phyloP scores from a whole-genome alignment of 805 yeast species.

The Saturnispora besseyi region DNA sequence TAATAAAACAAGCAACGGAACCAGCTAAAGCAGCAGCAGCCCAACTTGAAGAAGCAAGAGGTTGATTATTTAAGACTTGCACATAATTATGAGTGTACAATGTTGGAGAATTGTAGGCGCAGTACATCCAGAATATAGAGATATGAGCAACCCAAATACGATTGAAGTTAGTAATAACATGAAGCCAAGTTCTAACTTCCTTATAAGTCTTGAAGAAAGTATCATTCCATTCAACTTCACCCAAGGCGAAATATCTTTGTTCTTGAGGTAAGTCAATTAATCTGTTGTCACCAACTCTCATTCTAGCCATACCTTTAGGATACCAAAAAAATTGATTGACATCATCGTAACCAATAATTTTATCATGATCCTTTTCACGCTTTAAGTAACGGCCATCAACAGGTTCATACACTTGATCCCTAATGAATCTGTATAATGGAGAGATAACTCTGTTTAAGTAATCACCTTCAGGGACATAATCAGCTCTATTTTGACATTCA shows the following conservation, averaged over 20 bases:
- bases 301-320: conserved; percentile 96
- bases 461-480: conserved; percentile 84
- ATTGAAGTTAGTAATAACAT: conserved; percentile 86
- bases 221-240: conserved; percentile 86
- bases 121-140: conserved; percentile 88
- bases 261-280: conserved; percentile 81
- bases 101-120: conserved; percentile 86
- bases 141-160: conserved; percentile 97
- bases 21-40: conserved; percentile 92
- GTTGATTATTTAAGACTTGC: conserved; percentile 76
- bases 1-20: conserved; percentile 70
- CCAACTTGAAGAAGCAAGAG: conserved; percentile 88
- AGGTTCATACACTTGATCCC: conserved; percentile 76
- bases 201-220: conserved; percentile 94
- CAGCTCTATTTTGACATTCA: conserved; percentile 79
- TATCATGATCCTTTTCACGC: conserved; percentile 78
- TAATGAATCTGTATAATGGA: conserved; percentile 73
- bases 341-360: conserved; percentile 89
- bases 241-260: conserved; percentile 82
- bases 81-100: conserved; percentile 80
- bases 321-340: conserved; percentile 99
- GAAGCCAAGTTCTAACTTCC: conserved; percentile 97
- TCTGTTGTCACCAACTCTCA: conserved; percentile 81
- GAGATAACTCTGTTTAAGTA: conserved; percentile 86
- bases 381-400: conserved; percentile 74